Evolutionary conservation across 352 stramenopile genomes (phyloP).

Genomic region (Phytopythium chamaehyphon): DNA sequence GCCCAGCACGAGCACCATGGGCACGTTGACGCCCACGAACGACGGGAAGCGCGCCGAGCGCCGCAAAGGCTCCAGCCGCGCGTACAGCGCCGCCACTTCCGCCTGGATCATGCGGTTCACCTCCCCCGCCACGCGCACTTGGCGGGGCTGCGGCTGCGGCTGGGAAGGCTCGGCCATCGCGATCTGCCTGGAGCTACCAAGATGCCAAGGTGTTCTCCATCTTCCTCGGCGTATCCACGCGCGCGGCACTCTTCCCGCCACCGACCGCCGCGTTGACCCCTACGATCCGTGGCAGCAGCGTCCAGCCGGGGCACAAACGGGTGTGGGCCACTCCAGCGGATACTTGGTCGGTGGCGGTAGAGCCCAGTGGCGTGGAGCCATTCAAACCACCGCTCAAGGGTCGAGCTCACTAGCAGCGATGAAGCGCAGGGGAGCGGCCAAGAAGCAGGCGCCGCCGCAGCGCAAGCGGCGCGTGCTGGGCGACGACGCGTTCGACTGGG

Average conservation of each 20-base stretch:
- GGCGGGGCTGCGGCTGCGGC: conserved; percentile 6
- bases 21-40: conserved; percentile 71
- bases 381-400: conserved; percentile 14
- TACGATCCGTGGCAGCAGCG: too few relatives aligned
- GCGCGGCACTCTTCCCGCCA: too few relatives aligned
- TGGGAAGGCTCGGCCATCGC: background rate
- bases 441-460: conserved; percentile 31
- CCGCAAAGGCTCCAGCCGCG: conserved; percentile 63
- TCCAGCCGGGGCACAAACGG: too few relatives aligned
- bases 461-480: conserved; percentile 65
- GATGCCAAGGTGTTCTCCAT: conserved; percentile 7
- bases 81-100: conserved; percentile 64
- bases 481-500: conserved; percentile 83
- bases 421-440: conserved; percentile 39
- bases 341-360: too few relatives aligned
- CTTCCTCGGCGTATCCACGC: background rate
- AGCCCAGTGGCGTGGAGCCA: conserved; percentile 6
- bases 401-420: conserved; percentile 13
- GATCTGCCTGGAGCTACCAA: background rate
- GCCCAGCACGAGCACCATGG: conserved; percentile 82
- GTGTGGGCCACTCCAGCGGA: too few relatives aligned
- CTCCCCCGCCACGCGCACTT: conserved; percentile 53
- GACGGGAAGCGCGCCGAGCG: conserved; percentile 72
- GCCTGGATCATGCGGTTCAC: conserved; percentile 86
- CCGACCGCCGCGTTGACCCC: too few relatives aligned